Base-by-base conservation (phyloP, 192 early-diverging fungal species). In the Rhizoclosmatium sp. region DNA sequence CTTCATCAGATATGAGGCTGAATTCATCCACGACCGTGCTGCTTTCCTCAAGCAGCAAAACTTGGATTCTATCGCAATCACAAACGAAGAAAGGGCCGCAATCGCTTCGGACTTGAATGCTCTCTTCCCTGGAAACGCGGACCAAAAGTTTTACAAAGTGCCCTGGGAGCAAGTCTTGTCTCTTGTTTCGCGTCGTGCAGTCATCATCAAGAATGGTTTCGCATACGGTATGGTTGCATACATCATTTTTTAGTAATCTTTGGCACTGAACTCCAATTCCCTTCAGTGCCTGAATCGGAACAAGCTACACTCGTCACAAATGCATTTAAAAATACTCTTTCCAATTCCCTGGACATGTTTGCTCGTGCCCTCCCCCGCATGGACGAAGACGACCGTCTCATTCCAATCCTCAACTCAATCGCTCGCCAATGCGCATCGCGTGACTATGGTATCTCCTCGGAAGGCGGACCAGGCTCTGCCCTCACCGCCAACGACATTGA, bases 351-450 rank as follows among this genome's bases (percentile, higher is more conserved):
- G 40, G 88, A 94, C 80, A 83, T 87, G 42, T 93, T 94, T n/a
- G 90, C 93, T 47, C 91, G 91, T 75, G 90, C 91, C 1, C 79
- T 98, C 65, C 94, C 94, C 74, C 89, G 92, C 61, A 88, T 97
- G 92, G 94, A 95, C 64, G 95, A 99, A 82, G 95, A 97, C 77
- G 93, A 96, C 81, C 92, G 96, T 42, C 85, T 99, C 65, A 84
- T 91, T 61, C 98, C 98, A 1, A 89, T 98, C 41, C 87, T 99
- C 47, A 88, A 90, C 54, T 96, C 95, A 66, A 87, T 99, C 49
- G 90, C 94, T 75, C 92, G 91, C 70, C 95, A 97, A 83, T 91
- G 93, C 65, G 82, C 91, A 2, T 92, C 92, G 1, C 89, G 89
- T 56, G 89, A 89, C 47, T 97, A 95, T 83, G 47, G 31, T 21